Conservation (phyloP, 306 rosid species). For the Quercus variabilis region DNA sequence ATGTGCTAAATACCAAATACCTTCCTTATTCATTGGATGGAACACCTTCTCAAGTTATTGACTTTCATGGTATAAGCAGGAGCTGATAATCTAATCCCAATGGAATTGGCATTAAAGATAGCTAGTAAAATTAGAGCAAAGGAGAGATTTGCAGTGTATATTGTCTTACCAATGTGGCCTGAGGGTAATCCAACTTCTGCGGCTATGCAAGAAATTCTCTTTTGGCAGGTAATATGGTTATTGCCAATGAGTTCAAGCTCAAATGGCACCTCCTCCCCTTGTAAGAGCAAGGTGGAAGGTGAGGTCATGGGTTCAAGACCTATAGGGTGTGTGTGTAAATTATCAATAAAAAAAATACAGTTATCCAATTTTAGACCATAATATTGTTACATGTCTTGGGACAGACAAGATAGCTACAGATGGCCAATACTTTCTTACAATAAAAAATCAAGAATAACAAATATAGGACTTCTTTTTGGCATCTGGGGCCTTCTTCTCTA, state of each 20-base stretch:
- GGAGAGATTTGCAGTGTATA: constrained; percentile 87
- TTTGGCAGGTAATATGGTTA: constrained; percentile 74
- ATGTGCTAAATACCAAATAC: constrained; percentile 7
- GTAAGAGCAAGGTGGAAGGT: too few relatives aligned
- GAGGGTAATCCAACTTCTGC: constrained; percentile 87
- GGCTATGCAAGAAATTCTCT: constrained; percentile 91
- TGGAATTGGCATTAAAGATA: constrained; percentile 91
- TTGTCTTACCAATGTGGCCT: constrained; percentile 92
- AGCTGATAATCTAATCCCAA: constrained; percentile 93
- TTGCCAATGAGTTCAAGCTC: background rate
- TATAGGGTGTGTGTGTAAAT: too few relatives aligned
- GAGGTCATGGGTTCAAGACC: too few relatives aligned
- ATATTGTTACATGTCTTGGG: background rate
- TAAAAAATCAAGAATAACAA: background rate
- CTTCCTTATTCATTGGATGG: background rate
- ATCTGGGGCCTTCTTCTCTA: background rate
- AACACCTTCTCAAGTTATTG: constrained; percentile 14
- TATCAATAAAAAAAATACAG: too few relatives aligned
- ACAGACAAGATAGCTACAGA: background rate
- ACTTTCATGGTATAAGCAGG: constrained; percentile 49
- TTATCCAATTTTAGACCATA: constrained; percentile 16
- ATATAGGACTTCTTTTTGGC: background rate
- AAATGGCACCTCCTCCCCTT: too few relatives aligned
- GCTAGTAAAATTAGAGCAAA: constrained; percentile 75
- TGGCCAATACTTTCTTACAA: background rate